Evolutionary conservation across 441 rosid species (phyloP).

Genomic region (Hura crepitans): DNA sequence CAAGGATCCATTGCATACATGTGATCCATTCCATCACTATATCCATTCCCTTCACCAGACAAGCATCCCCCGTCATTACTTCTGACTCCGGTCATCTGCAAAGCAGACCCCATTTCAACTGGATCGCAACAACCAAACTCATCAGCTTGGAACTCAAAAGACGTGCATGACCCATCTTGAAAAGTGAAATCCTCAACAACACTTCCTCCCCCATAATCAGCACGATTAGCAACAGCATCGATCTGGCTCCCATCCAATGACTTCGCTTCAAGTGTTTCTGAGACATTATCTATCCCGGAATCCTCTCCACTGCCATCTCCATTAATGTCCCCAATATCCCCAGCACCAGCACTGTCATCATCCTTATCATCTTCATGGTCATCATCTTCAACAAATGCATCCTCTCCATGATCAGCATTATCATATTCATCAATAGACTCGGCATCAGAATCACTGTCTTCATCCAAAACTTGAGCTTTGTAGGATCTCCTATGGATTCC

Average conservation of each 20-base stretch:
- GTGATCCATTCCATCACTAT: conserved; percentile 36
- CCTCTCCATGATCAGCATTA: conserved; percentile 24
- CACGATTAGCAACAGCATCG: conserved; percentile 27
- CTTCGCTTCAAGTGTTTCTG: conserved; percentile 15
- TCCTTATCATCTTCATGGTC: conserved; percentile 24
- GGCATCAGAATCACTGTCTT: conserved; percentile 32
- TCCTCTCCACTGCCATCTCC: conserved; percentile 32
- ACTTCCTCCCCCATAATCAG: conserved; percentile 23
- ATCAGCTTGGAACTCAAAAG: conserved; percentile 45
- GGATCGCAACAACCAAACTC: conserved; percentile 28
- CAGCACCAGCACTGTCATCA: conserved; percentile 30
- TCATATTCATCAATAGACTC: conserved; percentile 38
- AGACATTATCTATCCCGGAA: conserved; percentile 28
- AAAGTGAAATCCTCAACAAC: conserved; percentile 23
- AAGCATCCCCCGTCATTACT: conserved; percentile 27
- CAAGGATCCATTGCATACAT: conserved; percentile 43
- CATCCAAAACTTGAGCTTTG: conserved; percentile 29
- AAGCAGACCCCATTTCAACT: conserved; percentile 24
- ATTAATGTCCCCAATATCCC: conserved; percentile 27
- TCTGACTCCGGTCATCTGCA: conserved; percentile 27
- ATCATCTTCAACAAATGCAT: conserved; percentile 30
- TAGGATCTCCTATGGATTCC: conserved; percentile 24
- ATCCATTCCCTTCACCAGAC: conserved; percentile 32
- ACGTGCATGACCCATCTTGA: conserved; percentile 52
- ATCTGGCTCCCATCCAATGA: conserved; percentile 20